A percentile compares a stretch with the other conserved stretches of the same genome.
Evolutionary conservation across 2,329 filamentous ascomycete species (phyloP).

Genomic region (Fusarium hostae): DNA sequence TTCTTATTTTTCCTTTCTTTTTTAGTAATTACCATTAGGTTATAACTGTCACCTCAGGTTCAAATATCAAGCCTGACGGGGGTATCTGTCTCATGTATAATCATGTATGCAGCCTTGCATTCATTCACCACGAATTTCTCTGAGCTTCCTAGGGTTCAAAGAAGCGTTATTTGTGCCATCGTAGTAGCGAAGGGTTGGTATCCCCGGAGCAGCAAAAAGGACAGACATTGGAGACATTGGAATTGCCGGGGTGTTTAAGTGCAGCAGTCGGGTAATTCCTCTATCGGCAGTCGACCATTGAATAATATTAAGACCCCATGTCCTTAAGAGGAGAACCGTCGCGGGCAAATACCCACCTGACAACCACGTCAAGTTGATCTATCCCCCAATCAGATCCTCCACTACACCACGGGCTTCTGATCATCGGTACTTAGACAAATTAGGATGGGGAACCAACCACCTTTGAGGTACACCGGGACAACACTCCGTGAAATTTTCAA

Average conservation of each 20-base stretch:
- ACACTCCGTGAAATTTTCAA: neutral
- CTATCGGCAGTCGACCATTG: slow-evolving; percentile 2
- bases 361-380: slow-evolving; percentile 6
- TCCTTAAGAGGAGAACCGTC: slow-evolving; percentile 15
- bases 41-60: neutral
- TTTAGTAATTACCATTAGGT: neutral
- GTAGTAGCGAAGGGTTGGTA: neutral
- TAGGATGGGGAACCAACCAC: neutral
- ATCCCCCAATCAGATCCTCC: slow-evolving; percentile 13
- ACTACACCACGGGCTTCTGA: slow-evolving; percentile 4
- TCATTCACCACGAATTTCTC: neutral
- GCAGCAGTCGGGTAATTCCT: neutral
- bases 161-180: neutral
- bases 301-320: slow-evolving; percentile 13
- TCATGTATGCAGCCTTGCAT: neutral
- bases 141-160: too few species aligned
- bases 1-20: neutral
- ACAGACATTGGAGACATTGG: neutral
- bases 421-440: neutral
- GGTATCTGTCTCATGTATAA: too few species aligned
- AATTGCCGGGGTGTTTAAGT: neutral
- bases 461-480: neutral
- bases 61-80: neutral
- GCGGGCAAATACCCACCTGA: slow-evolving; percentile 11
- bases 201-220: neutral